Evolutionary conservation across 495 filamentous ascomycete species (phyloP), one percentile per base, ranked within the genome.

Genomic region (Penicillium cinerascens): DNA sequence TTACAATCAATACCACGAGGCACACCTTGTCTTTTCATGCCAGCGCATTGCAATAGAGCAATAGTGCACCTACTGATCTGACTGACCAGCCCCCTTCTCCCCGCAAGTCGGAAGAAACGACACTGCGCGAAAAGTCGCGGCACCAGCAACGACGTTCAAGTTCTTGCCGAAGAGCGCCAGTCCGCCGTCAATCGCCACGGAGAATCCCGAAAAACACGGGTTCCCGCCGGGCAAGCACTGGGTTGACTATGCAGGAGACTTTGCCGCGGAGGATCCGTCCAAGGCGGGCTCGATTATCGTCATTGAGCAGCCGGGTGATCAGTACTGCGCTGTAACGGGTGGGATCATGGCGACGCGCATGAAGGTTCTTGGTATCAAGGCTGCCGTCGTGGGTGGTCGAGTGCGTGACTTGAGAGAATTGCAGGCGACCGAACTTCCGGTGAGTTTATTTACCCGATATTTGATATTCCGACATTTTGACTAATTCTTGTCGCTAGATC

Each of bases 281-380:
- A 56, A 75, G 1, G 67, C 73, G 0, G 75, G 72, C 1, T 80
- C 78, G 2, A 74, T 87, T 37, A 77, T 82, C 4, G 72, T 88
- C 2, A 66, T 87, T 29, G 74, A 77, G 23, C 85, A 88, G 57
- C 84, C 85, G 0, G 47, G 61, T 6, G 70, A 71, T 6, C 84
- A 87, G 64, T 71, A 74, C 23, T 85, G 81, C 60, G 86, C 85
- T 9, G 78, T 85, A 10, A 67, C 87, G 0, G 86, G 86, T 26
- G 85, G 84, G 2, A 86, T 88, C 49, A 85, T 88, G 74, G 86
- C 83, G 1, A 69, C 75, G 11, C 68, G 85, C 21, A 83, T 87
- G 78, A 80, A 78, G 49, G 52, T 66, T 6, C 66, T 81, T 0
- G 78, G 88, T 1, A 77, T 78, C 0, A 66, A 64, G 46, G 82